Evolutionary conservation across 495 filamentous ascomycete genomes (phyloP).

Genomic region (Daldinia vernicosa): DNA sequence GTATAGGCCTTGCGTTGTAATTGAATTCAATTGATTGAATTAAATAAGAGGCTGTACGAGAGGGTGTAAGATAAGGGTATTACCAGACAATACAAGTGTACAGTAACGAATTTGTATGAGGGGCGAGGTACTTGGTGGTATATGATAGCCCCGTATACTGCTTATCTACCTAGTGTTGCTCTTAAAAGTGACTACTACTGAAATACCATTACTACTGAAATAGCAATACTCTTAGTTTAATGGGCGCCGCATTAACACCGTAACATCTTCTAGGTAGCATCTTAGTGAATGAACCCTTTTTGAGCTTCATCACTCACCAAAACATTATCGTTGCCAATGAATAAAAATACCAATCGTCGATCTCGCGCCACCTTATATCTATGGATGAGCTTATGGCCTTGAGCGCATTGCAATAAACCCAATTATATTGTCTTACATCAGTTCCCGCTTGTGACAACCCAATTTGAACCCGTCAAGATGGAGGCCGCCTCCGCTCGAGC

Average conservation of each 20-base stretch:
- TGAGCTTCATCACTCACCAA: conserved; percentile 17
- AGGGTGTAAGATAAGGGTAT: too few species aligned
- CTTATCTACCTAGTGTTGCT: too few species aligned
- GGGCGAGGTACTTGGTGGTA: too few species aligned
- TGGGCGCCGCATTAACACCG: conserved; percentile 12
- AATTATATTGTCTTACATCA: conserved; percentile 24
- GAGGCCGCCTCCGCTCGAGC: conserved; percentile 96
- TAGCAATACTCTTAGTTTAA: too few species aligned
- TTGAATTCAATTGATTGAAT: too few species aligned
- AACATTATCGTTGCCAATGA: conserved; percentile 21
- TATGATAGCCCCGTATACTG: too few species aligned
- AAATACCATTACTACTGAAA: too few species aligned
- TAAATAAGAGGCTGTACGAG: too few species aligned
- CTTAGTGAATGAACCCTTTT: conserved; percentile 22
- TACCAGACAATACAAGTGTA: too few species aligned
- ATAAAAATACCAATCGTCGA: conserved; percentile 22
- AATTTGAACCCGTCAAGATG: conserved; percentile 57
- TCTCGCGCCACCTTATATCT: conserved; percentile 16
- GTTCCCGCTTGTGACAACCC: conserved; percentile 29
- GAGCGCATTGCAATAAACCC: conserved; percentile 34
- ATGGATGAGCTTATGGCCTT: conserved; percentile 31
- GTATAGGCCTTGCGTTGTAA: too few species aligned
- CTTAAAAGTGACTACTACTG: too few species aligned
- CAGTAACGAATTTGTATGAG: too few species aligned
- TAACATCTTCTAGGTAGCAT: background rate